Base-by-base conservation (phyloP, 1,284 basidiomycete genomes). In the Papiliotrema laurentii region DNA sequence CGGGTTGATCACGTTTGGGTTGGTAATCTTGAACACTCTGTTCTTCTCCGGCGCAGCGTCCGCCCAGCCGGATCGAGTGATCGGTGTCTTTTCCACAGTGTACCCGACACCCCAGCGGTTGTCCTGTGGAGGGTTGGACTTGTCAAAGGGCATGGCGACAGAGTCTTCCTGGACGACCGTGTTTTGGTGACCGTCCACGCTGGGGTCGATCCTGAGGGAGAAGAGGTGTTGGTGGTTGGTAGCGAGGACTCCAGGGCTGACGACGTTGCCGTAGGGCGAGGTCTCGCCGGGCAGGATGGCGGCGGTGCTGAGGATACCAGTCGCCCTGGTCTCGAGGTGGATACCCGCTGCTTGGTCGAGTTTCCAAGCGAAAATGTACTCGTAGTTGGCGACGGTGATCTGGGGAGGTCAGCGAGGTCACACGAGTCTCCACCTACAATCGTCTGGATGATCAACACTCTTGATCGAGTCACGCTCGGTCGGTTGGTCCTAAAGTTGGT, bases 191-290 rank as follows among this genome's bases (percentile, higher is more conserved):
- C 75, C 71, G 43, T 67, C 68, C 30, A 73, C 61, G 3, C 57
- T 43, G 14, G 69, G 64, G 57, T 69, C 64, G 42, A 70, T 66
- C 6, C 72, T 67, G 14, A 76, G 58, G 43, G 68, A 73, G 63
- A 77, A 73, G 22, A 77, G 50, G 58, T 76, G 76, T 50, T 73
- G 73, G 58, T 76, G 75, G 31, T 69, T 67, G 14, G 67, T 55
- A 10, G 68, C 76, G 22, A 72, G 58, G 7, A 75, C 71, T 21
- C 74, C 73, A 14, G 72, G 71, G 13, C 61, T 66, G 19, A 77
- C 75, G 30, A 73, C 58, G 38, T 62, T 74, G 31, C 74, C 76
- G 55, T 69, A 76, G 1, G 75, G 70, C 22, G 62, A 62, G 26
- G 59, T 64, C 55, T 75, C 69, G 24, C 68, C 72, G 5, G 66